These are phyloP conservation scores for Arthrobotrys iridis DNA, from an alignment of 2,329 filamentous ascomycete species.

Conservation along the genomic window DNA sequence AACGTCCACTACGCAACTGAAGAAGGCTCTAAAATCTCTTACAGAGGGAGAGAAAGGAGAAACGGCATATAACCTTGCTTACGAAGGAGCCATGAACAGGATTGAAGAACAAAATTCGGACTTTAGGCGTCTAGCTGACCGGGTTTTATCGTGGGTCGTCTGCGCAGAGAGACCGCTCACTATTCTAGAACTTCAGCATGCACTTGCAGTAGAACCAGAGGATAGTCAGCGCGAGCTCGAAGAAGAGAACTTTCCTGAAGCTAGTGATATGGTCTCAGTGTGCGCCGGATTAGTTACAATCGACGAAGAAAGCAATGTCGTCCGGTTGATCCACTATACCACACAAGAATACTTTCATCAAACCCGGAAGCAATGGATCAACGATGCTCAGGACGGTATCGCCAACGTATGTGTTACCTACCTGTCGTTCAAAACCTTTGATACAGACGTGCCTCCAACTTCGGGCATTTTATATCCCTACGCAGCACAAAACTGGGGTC, in stretches of 20 bases:
- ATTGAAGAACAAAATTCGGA: conserved; percentile 59
- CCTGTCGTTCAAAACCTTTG: conserved; percentile 5
- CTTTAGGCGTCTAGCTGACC: background rate
- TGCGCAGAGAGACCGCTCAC: background rate
- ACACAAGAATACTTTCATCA: no score
- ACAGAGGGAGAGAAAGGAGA: conserved; percentile 1
- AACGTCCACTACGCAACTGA: background rate
- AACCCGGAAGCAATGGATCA: no score
- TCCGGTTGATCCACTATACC: no score
- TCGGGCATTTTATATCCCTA: background rate
- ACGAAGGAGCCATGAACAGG: conserved; percentile 13
- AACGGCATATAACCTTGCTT: conserved; percentile 2
- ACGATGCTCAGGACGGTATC: no score
- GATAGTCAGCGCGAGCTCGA: no score
- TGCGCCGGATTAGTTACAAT: no score
- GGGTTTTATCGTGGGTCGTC: background rate
- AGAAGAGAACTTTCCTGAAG: no score
- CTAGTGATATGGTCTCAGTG: no score
- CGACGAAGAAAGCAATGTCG: no score
- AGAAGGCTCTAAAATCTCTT: background rate
- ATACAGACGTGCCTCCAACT: background rate
- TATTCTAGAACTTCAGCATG: conserved; percentile 1
- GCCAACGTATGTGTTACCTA: no score
- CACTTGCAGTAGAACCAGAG: background rate
- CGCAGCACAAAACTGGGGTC: conserved; percentile 13